Percentiles rank a stretch among this genome's conserved stretches.
phyloP scores from a whole-genome alignment of 176 grass and related monocot genomes.

The Oryza glaberrima region DNA sequence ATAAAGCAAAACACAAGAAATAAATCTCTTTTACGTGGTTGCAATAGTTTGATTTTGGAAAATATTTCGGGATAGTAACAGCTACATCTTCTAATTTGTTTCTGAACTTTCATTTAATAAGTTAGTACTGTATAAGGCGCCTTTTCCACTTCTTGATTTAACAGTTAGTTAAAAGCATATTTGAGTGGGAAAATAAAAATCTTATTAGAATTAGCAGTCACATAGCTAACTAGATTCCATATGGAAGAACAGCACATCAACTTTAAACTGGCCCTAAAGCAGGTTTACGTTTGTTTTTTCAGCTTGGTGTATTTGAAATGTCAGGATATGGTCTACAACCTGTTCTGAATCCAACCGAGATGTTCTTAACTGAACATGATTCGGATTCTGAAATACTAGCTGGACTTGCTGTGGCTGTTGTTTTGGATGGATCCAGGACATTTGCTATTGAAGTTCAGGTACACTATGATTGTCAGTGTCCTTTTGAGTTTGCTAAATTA shows the following conservation, averaged over 20 bases:
- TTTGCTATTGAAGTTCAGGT: constrained; percentile 97
- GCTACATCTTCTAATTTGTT: background rate
- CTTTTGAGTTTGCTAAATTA: constrained; percentile 31
- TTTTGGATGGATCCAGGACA: constrained; percentile 84
- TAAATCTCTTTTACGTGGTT: background rate
- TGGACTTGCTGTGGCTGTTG: constrained; percentile 88
- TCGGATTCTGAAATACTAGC: constrained; percentile 84
- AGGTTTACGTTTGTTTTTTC: constrained; percentile 26
- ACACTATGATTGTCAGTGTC: constrained; percentile 30
- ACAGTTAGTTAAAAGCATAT: background rate
- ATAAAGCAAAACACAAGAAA: background rate
- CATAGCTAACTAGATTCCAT: background rate
- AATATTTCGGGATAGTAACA: background rate
- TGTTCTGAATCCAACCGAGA: constrained; percentile 86
- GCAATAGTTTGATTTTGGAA: background rate
- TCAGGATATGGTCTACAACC: constrained; percentile 74
- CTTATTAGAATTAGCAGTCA: constrained; percentile 11
- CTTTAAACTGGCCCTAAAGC: background rate
- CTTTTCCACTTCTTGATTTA: background rate
- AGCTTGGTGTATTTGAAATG: constrained; percentile 99
- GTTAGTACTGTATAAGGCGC: background rate
- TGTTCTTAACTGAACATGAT: constrained; percentile 82
- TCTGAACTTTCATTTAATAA: background rate
- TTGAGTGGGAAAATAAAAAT: background rate
- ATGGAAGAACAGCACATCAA: background rate